Base-by-base conservation (phyloP, 208 protist genomes). In the Leptomonas pyrrhocoris region DNA sequence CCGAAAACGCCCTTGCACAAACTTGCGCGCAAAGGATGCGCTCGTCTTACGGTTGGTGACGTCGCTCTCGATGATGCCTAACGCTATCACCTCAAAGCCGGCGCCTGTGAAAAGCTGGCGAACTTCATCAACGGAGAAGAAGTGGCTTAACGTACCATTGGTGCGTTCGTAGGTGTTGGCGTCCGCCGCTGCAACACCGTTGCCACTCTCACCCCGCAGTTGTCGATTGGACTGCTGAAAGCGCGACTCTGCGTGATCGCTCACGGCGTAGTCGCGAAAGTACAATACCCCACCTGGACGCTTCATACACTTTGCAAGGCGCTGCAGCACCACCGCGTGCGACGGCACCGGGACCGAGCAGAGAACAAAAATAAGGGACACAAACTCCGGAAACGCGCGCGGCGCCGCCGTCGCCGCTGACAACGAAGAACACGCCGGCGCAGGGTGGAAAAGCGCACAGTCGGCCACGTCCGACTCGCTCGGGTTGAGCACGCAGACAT, bases 351-450 rank as follows among this genome's bases (percentile, higher is more conserved):
- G 80, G 59, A 98, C 95, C 12, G 95, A 96, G 31, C 92, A 97
- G 8, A 98, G 78, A 1, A 98, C 95, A 83, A 98, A 98, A n/a
- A 98, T 92, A 68, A 98, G 90, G 2, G 94, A 94, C 4, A 94
- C 92, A 36, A 98, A 88, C 21, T 84, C 68, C 0, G 93, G 84
- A 27, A 55, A 66, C 3, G 68, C 30, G 19, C 60, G 55, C 31
- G 63, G 58, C 21, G 16, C 53, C 42, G 67, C 18, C 2, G 8
- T 18, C 43, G 43, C 18, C 2, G 8, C 4, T 12, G 43, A 48
- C 7, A 12, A 15, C 51, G 25, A 51, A 2, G 57, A 5, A 16
- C 21, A 16, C 34, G 21, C 30, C 18, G 36, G 5, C 15, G 38
- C 7, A n/a, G 42, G 42, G 21, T 18, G 36, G 53, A 75, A 83